Evolutionary conservation across 2,329 filamentous ascomycete genomes (phyloP), one percentile per base, ranked within the genome.

Genomic region (Beauveria pseudobassiana): DNA sequence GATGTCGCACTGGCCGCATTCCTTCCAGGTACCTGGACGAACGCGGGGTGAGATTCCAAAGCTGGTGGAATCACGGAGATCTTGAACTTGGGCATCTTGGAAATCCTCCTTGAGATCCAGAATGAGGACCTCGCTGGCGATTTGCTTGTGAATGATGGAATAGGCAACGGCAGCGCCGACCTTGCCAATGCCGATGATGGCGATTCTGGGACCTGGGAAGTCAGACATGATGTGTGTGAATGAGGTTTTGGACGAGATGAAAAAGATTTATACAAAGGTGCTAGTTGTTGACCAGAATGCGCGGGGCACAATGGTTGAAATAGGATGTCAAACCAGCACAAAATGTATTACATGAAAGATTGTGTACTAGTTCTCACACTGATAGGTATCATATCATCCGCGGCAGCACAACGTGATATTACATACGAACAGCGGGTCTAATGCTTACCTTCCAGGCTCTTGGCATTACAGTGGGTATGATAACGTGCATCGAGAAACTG

Each of bases 1-100:
- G 34, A 84, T 78, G 66, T 84, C 80, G 51, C 78, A 78, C 67
- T 81, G 77, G n/a, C 76, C 74, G 1, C 80, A 80, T 65, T 84
- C 81, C 24, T 71, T 71, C 57, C 77, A 73, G 22, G 72, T 75
- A 20, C 76, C 81, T 1, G 74, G 74, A 30, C 76, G 74, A 4
- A 82, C 75, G 40, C 72, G 75, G 5, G 77, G 79, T 22, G 70
- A 70, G 45, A 73, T 76, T 30, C 75, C 74, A 20, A 73, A 74
- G 61, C 76, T 75, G 2, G 78, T 79, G 0, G 76, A 78, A 69
- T 84, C 82, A 24, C 74, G 73, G 16, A 84, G 76, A 68, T 85
- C 82, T 56, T 76, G 73, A 3, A 82, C 79, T 70, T 81, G 80
- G 28, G 74, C 80, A 67, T 80, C 74, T 60, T 80, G 72, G 28